These are phyloP conservation scores for Camelina sativa DNA, from an alignment of 345 rosid species.

Conservation along the genomic window DNA sequence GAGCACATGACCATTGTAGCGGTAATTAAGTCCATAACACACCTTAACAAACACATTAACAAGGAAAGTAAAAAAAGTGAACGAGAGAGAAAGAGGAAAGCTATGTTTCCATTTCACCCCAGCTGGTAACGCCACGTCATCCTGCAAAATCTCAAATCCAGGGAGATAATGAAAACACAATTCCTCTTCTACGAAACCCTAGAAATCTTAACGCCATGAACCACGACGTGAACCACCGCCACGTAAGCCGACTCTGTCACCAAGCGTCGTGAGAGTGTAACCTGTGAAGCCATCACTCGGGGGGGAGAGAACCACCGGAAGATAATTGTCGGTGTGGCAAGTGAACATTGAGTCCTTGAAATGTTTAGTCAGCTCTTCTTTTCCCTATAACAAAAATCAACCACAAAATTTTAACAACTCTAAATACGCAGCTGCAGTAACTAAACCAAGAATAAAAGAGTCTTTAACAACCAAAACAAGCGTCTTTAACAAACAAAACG, in stretches of 20 bases:
- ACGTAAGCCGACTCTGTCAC: constrained; percentile 17
- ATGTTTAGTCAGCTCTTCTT: constrained; percentile 29
- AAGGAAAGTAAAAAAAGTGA: background rate
- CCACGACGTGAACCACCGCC: background rate
- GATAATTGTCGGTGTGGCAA: constrained; percentile 46
- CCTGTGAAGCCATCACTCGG: constrained; percentile 47
- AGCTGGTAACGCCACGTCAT: constrained; percentile 18
- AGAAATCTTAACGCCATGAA: background rate
- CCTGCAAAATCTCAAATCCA: background rate
- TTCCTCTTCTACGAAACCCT: constrained; percentile 21
- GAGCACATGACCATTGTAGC: background rate
- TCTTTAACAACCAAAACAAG: background rate
- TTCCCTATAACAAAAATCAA: constrained; percentile 46
- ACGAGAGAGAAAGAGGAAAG: constrained; percentile 1
- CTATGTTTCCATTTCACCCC: constrained; percentile 57
- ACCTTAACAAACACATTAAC: background rate
- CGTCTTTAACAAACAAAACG: background rate
- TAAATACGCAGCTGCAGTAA: background rate
- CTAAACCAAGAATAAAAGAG: background rate
- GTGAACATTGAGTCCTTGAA: constrained; percentile 46
- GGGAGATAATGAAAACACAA: constrained; percentile 55
- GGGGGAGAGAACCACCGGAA: constrained; percentile 53
- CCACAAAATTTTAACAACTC: background rate
- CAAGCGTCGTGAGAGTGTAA: constrained; percentile 28
- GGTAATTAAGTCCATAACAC: background rate